Conservation (phyloP, 345 rosid species). For the Populus pruinosa region DNA sequence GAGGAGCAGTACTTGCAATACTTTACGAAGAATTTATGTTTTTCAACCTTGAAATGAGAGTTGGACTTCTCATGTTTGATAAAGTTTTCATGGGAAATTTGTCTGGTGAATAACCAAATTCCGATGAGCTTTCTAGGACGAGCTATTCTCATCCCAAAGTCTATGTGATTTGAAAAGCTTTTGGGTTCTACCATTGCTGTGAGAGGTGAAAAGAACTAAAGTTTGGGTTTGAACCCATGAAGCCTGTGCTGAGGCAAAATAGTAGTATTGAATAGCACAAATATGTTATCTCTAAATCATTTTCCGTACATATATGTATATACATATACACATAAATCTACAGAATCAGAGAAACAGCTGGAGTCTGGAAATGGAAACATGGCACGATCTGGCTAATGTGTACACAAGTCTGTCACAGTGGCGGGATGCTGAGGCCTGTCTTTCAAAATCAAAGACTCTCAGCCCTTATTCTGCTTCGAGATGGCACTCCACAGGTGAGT, state of each 20-base stretch:
- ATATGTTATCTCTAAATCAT: background rate
- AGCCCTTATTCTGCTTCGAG: conserved; percentile 52
- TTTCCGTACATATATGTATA: background rate
- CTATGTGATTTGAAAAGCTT: background rate
- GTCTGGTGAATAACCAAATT: background rate
- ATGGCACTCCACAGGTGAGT: conserved; percentile 55
- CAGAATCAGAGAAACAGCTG: conserved; percentile 41
- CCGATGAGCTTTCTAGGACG: background rate
- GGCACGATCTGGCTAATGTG: conserved; percentile 74
- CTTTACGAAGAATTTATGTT: background rate
- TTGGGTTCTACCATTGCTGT: background rate
- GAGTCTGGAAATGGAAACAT: conserved; percentile 58
- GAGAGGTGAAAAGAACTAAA: background rate
- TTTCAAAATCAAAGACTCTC: conserved; percentile 62
- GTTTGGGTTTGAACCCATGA: background rate
- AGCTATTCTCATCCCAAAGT: background rate
- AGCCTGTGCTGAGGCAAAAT: background rate
- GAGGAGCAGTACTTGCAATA: background rate
- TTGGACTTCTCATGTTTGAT: background rate
- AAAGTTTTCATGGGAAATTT: background rate
- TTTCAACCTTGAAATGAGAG: background rate
- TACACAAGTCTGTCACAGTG: conserved; percentile 63
- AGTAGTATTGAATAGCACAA: background rate
- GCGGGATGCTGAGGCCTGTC: conserved; percentile 77
- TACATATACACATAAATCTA: background rate